Conservation (phyloP, 2,329 filamentous ascomycete genomes). For the Sporothrix luriei region DNA sequence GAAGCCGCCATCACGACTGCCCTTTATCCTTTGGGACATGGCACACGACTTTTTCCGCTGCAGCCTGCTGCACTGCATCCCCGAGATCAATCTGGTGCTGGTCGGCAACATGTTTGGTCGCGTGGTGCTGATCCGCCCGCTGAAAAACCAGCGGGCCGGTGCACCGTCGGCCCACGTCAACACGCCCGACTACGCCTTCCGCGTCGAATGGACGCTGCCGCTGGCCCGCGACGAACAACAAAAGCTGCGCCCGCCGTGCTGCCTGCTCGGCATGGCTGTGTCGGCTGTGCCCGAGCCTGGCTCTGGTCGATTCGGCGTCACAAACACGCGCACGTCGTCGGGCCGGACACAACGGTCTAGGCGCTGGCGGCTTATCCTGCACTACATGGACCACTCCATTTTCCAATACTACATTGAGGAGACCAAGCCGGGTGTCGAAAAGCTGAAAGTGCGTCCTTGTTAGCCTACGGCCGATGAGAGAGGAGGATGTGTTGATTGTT, state of each 20-base stretch:
- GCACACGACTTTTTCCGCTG: slow-evolving; percentile 49
- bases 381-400: slow-evolving; percentile 70
- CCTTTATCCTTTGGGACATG: slow-evolving; percentile 42
- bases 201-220: slow-evolving; percentile 58
- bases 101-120: slow-evolving; percentile 68
- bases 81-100: slow-evolving; percentile 70
- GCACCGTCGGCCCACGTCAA: slow-evolving; percentile 27
- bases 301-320: slow-evolving; percentile 38
- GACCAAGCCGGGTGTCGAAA: slow-evolving; percentile 25
- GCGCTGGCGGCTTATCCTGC: slow-evolving; percentile 69
- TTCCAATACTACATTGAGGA: slow-evolving; percentile 65
- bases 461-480: not conserved
- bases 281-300: slow-evolving; percentile 60
- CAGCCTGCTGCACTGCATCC: slow-evolving; percentile 65
- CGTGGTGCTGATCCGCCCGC: slow-evolving; percentile 64
- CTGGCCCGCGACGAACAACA: slow-evolving; percentile 51
- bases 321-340: not conserved
- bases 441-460: not conserved
- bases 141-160: slow-evolving; percentile 45
- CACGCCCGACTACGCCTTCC: slow-evolving; percentile 46
- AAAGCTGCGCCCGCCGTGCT: slow-evolving; percentile 50
- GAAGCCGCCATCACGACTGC: slow-evolving; percentile 39
- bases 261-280: slow-evolving; percentile 68
- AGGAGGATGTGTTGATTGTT: not conserved
- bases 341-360: slow-evolving; percentile 42